Conservation (phyloP, 495 filamentous ascomycete genomes). For the Tuber umbilicatum region DNA sequence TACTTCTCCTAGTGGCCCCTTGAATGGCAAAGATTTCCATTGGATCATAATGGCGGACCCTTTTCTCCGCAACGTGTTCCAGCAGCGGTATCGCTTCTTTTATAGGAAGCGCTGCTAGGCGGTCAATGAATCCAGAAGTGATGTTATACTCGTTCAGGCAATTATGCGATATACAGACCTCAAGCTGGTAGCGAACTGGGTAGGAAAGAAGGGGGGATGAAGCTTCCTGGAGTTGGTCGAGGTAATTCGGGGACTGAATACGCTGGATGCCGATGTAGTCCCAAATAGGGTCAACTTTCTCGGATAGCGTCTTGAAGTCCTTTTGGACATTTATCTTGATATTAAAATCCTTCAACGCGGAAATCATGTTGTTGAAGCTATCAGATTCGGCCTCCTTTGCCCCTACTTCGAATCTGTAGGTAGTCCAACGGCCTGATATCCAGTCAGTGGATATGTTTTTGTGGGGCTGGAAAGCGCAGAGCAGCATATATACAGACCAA, state of each 20-base stretch:
- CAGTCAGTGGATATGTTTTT: conserved; percentile 37
- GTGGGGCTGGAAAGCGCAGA: conserved; percentile 16
- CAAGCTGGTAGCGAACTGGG: conserved; percentile 76
- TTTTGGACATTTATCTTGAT: conserved; percentile 43
- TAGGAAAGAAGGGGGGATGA: conserved; percentile 54
- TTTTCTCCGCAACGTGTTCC: conserved; percentile 57
- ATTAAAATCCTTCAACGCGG: conserved; percentile 68
- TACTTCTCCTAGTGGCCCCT: conserved; percentile 36
- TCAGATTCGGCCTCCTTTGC: conserved; percentile 26
- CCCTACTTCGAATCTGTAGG: conserved; percentile 54
- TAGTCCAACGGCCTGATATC: conserved; percentile 57
- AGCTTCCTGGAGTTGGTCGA: conserved; percentile 42
- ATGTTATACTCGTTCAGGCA: conserved; percentile 75
- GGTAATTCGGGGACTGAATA: conserved; percentile 22
- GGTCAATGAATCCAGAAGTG: conserved; percentile 56
- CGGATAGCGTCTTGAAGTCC: conserved; percentile 28
- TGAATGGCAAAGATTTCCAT: conserved; percentile 63
- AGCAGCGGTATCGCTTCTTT: conserved; percentile 52
- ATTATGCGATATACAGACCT: conserved; percentile 78
- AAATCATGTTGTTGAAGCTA: conserved; percentile 47
- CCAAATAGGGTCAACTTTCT: conserved; percentile 49
- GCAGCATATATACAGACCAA: conserved; percentile 51
- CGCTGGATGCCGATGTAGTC: conserved; percentile 49
- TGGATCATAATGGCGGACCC: conserved; percentile 58
- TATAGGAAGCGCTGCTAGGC: conserved; percentile 49